Percentiles rank a stretch among this genome's conserved stretches.
Conservation (phyloP, 352 stramenopile species). For the Phytophthora crassamura region DNA sequence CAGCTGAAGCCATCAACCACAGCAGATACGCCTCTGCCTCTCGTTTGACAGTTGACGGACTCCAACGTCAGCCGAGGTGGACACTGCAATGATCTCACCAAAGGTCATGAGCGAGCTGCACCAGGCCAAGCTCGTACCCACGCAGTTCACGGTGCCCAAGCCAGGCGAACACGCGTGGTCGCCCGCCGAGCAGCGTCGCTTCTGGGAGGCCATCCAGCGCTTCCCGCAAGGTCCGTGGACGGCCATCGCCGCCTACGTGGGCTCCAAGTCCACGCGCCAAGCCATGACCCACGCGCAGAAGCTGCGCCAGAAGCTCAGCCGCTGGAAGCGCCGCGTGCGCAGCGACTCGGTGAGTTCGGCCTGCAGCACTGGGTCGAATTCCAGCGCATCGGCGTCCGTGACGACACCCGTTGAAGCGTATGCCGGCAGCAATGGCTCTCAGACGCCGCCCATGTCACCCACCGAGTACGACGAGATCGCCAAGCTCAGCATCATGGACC, state of each 20-base stretch:
- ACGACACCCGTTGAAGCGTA: constrained; percentile 16
- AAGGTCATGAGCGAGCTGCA: constrained; percentile 69
- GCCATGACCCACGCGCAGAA: constrained; percentile 78
- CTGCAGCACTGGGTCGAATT: constrained; percentile 23
- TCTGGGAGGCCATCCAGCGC: constrained; percentile 64
- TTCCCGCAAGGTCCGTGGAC: constrained; percentile 73
- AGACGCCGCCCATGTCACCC: constrained; percentile 38
- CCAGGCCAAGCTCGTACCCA: constrained; percentile 60
- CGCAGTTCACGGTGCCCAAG: constrained; percentile 65
- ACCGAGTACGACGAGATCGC: constrained; percentile 33
- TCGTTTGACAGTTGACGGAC: too few species aligned
- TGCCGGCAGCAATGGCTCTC: constrained; percentile 15
- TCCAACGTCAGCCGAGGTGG: neutral
- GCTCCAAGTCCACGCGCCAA: constrained; percentile 69
- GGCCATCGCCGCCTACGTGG: constrained; percentile 63
- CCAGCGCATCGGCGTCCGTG: constrained; percentile 26
- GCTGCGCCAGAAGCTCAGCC: constrained; percentile 68
- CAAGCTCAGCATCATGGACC: constrained; percentile 35
- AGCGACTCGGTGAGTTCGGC: constrained; percentile 34
- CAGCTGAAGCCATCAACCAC: too few species aligned
- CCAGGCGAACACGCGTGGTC: constrained; percentile 62
- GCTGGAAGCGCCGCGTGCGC: constrained; percentile 59
- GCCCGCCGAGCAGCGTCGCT: constrained; percentile 49
- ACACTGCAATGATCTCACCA: constrained; percentile 52
- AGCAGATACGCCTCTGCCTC: too few species aligned